Evolutionary conservation across 2,329 filamentous ascomycete species (phyloP).

Genomic region (Cephalotrichum gorgonifer): DNA sequence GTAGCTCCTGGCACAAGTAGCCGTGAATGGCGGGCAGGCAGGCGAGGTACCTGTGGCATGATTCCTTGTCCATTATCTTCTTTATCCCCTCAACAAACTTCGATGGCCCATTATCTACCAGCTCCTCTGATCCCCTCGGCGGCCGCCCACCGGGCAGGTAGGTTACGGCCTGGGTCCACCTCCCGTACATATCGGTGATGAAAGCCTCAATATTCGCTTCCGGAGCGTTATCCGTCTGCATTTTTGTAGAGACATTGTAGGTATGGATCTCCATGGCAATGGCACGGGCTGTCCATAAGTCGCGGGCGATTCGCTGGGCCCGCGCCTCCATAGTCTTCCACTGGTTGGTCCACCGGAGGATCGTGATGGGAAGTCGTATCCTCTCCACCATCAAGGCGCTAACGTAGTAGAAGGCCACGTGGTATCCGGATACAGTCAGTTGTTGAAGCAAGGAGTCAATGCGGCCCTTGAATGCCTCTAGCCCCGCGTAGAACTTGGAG

Average conservation of each 20-base stretch:
- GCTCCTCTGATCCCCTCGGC: not conserved
- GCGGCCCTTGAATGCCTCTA: not conserved
- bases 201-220: not conserved
- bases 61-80: not conserved
- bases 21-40: constrained; percentile 10
- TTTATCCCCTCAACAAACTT: not conserved
- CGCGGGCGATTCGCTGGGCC: not conserved
- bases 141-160: not conserved
- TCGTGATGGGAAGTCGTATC: constrained; percentile 9
- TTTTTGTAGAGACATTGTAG: not conserved
- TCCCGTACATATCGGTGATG: not conserved
- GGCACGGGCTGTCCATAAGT: not conserved
- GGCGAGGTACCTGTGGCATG: constrained; percentile 9
- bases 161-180: not conserved
- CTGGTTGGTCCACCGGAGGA: constrained; percentile 7
- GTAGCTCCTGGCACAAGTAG: constrained; percentile 10
- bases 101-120: not conserved
- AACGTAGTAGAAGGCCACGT: constrained; percentile 11
- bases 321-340: constrained; percentile 1
- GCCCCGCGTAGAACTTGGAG: not conserved
- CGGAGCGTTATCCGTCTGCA: not conserved
- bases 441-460: not conserved
- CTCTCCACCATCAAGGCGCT: constrained; percentile 11
- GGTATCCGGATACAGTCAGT: not conserved
- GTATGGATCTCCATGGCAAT: not conserved